Percentiles rank a stretch among this genome's conserved stretches.
Conservation (phyloP, 345 rosid genomes). For the Salix viminalis region DNA sequence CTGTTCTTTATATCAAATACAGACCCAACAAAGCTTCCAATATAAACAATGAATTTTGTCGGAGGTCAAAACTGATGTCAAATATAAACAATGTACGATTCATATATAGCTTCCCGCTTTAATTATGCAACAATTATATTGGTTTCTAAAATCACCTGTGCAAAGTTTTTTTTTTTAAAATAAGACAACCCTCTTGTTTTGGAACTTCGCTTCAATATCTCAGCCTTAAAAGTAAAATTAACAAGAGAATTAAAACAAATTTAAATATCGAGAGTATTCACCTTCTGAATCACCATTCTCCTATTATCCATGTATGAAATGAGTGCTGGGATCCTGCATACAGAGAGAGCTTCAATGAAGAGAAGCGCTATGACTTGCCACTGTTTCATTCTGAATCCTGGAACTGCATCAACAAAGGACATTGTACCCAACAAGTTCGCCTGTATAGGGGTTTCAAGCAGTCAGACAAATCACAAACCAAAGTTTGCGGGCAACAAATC, state of each 20-base stretch:
- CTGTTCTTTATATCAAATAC: neutral
- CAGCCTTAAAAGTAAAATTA: neutral
- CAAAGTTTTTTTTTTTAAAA: neutral
- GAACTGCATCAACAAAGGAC: slow-evolving; percentile 71
- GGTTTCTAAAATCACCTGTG: too few relatives aligned
- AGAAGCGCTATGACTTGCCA: slow-evolving; percentile 80
- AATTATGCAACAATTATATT: neutral
- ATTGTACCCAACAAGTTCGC: slow-evolving; percentile 72
- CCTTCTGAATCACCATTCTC: slow-evolving; percentile 50
- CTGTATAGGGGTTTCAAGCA: slow-evolving; percentile 31
- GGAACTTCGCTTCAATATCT: too few relatives aligned
- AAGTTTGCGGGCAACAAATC: neutral
- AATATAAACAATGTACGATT: too few relatives aligned
- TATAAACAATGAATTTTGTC: too few relatives aligned
- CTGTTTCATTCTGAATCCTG: slow-evolving; percentile 57
- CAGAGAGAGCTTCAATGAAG: slow-evolving; percentile 72
- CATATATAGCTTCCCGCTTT: too few relatives aligned
- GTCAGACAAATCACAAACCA: slow-evolving; percentile 6
- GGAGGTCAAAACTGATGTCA: too few relatives aligned
- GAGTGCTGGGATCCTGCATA: slow-evolving; percentile 60
- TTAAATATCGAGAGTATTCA: slow-evolving; percentile 14
- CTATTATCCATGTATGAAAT: slow-evolving; percentile 44
- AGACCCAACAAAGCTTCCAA: neutral
- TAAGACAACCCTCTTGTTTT: neutral
- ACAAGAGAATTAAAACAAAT: neutral